Base-by-base conservation (phyloP, 2,329 filamentous ascomycete species). In the Lasiodiplodia sp. region DNA sequence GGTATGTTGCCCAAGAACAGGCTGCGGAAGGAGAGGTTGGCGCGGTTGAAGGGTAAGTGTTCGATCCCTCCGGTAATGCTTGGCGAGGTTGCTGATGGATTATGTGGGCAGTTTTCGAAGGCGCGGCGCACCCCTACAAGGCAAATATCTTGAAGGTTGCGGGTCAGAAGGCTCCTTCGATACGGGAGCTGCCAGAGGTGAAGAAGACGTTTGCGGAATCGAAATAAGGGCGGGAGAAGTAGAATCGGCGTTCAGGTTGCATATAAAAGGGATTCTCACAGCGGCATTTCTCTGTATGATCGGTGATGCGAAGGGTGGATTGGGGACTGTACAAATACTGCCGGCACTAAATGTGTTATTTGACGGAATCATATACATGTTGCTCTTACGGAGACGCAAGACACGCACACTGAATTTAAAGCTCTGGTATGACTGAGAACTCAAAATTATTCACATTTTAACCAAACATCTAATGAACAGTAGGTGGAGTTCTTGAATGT, bases 1-100 rank as follows among this genome's bases (percentile, higher is more conserved):
- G 96, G 96, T 60, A 99, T 99, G 96, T 82, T 99, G 81, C 96
- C 96, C 66, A 99, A 99, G 88, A 99, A 99, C 83, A 85, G 94
- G 76, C 83, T 99, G 77, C 86, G 95, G 75, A 94, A 97, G 79
- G 92, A 93, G 84, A 84, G 96, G 72, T 83, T 99, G 83, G 93
- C 90, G 47, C 86, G 96, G 74, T 83, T 99, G 78, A 99, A 98
- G 88, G 85, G 87, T 88, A 72, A 75, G 84, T 81, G 7, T n/a
- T 62, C 5, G 25, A 52, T 34, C 31, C 31, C 31, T 34, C 31
- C 1, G 44, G 21, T 34, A 7, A 3, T 72, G 40, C 63, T 51
- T 25, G 31, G 55, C 6, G 8, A 7, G 40, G 21, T 44, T 38
- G 31, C 37, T 67, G 47, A 62, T 14, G 16, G n/a, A 16, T 3